Evolutionary conservation across 768 basidiomycete species (phyloP).

Genomic region (Tulasnella sp.): DNA sequence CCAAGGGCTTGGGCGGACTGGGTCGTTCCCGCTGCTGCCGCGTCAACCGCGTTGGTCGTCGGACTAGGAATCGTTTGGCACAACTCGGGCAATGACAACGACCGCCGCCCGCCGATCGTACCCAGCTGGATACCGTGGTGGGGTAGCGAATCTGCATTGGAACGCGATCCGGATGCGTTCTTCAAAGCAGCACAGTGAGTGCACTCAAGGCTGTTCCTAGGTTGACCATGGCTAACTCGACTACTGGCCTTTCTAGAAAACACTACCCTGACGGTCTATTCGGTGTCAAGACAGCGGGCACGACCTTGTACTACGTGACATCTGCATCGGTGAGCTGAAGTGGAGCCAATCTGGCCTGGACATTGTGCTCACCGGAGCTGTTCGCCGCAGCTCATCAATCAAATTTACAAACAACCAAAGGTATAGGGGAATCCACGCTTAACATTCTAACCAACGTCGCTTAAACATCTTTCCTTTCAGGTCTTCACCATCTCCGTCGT

Average conservation of each 20-base stretch:
- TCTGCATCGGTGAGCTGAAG: background rate
- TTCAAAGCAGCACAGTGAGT: constrained; percentile 16
- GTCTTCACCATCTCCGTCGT: constrained; percentile 7
- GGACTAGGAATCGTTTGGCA: background rate
- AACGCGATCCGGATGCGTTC: constrained; percentile 21
- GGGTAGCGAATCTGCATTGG: constrained; percentile 1
- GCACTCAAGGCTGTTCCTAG: background rate
- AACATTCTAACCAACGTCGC: too few relatives aligned
- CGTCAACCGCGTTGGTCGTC: background rate
- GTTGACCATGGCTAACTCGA: background rate
- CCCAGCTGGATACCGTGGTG: constrained; percentile 20
- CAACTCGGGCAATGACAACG: background rate
- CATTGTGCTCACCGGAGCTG: background rate
- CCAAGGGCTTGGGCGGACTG: constrained; percentile 8
- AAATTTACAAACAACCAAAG: constrained; percentile 25
- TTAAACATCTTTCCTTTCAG: too few relatives aligned
- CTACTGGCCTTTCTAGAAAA: background rate
- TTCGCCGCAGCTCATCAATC: constrained; percentile 8
- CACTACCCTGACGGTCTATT: constrained; percentile 15
- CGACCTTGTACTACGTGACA: constrained; percentile 15
- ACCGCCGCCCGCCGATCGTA: constrained; percentile 10
- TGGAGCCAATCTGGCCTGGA: background rate
- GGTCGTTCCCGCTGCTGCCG: constrained; percentile 17
- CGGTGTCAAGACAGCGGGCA: constrained; percentile 6
- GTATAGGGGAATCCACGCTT: background rate